Evolutionary conservation across 1,139 yeast genomes (phyloP), one percentile per base, ranked within the genome.

Genomic region (Suhomyces choctaworum): DNA sequence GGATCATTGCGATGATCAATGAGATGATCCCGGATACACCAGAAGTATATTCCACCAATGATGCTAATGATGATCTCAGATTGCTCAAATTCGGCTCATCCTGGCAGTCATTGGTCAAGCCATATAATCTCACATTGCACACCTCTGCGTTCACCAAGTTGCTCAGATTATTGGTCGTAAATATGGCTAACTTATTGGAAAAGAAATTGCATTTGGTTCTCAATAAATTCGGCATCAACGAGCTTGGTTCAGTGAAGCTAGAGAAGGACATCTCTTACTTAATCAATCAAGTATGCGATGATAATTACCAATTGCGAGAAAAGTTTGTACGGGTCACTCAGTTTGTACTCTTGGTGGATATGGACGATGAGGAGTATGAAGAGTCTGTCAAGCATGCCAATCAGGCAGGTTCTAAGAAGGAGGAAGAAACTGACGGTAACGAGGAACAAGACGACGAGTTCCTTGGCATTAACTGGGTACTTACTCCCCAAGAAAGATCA

Each of bases 321-420:
- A 77, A 78, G 51, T 92, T 90, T 54, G 73, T 84, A 3, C 71
- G 88, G 41, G 80, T 88, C 3, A 88, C 96, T 0, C 97, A 90
- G 57, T 72, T 90, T 30, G 84, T 88, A 7, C 75, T 87, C 66
- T 66, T 88, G 30, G 69, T 89, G 25, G 94, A 96, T 2, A 73
- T 88, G 66, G 96, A 88, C 48, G 92, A 85, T 42, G 92, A 82
- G 36, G 95, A 85, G 48, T 70, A 70, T 38, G 73, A 66, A 29
- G 64, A 68, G 45, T 64, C 69, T 39, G 49, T 54, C 22, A 54
- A 54, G 26, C 57, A 50, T 36, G 44, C 30, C 10, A 48, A 48
- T 31, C 47, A 49, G 29, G 41, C 46, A 9, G 35, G 31, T n/a
- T 27, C 24, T 11, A 32, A 33, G 17, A 28, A 15, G 9, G 8